These are phyloP conservation scores for Baorangia bicolor DNA, from an alignment of 768 basidiomycete genomes.

Conservation along the genomic window DNA sequence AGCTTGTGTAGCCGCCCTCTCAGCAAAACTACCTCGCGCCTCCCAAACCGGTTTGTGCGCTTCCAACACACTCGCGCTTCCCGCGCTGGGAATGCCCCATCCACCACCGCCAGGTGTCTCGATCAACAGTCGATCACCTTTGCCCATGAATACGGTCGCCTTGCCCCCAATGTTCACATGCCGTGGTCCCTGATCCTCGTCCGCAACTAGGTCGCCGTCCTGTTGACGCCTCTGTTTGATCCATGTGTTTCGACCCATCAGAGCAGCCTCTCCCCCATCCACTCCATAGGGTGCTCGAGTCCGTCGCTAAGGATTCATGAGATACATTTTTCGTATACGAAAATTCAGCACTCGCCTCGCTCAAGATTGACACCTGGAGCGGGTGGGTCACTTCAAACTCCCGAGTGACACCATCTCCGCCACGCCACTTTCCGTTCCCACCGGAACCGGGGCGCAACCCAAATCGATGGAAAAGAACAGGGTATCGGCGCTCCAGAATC, in stretches of 20 bases:
- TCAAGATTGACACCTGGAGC: constrained; percentile 85
- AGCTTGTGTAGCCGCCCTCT: constrained; percentile 61
- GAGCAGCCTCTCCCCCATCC: constrained; percentile 73
- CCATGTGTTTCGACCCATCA: constrained; percentile 85
- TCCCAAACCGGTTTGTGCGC: constrained; percentile 48
- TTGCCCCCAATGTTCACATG: constrained; percentile 89
- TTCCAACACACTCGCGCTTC: constrained; percentile 27
- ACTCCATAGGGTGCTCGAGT: constrained; percentile 85
- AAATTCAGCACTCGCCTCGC: constrained; percentile 53
- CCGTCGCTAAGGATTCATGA: constrained; percentile 52
- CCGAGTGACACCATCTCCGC: constrained; percentile 83
- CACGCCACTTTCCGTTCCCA: constrained; percentile 69
- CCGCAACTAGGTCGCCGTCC: constrained; percentile 63
- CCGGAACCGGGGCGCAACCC: constrained; percentile 68
- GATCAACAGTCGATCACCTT: constrained; percentile 76
- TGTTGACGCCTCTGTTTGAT: constrained; percentile 63
- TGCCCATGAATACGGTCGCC: constrained; percentile 83
- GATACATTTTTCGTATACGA: not conserved
- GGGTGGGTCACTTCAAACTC: constrained; percentile 81
- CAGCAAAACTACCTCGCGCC: constrained; percentile 68
- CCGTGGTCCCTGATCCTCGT: constrained; percentile 38
- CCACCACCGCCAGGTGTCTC: constrained; percentile 92
- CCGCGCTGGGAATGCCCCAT: constrained; percentile 53
- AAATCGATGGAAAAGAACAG: constrained; percentile 85
- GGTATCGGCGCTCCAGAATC: constrained; percentile 90